Evolutionary conservation across 2,329 filamentous ascomycete genomes (phyloP).

Genomic region (Claviceps purpurea): DNA sequence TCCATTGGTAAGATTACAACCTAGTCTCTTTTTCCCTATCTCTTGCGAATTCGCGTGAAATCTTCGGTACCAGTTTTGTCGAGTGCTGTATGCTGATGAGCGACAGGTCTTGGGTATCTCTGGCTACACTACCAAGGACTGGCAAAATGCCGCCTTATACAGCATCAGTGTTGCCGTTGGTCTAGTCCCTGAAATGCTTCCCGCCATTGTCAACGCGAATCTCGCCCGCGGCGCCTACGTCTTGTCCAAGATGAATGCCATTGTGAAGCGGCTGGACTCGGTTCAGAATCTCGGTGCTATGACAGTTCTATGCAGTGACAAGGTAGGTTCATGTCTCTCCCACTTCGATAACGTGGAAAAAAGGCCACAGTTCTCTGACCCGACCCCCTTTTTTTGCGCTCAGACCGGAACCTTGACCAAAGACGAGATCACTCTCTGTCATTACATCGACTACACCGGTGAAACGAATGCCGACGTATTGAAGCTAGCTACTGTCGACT

Average conservation of each 20-base stretch:
- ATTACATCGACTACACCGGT: conserved; percentile 12
- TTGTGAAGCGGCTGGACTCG: conserved; percentile 21
- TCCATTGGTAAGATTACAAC: conserved; percentile 12
- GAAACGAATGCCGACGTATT: conserved; percentile 10
- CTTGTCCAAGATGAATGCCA: conserved; percentile 20
- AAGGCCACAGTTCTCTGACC: neutral
- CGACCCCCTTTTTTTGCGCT: neutral
- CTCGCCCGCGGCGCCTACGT: conserved; percentile 15
- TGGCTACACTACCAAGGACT: conserved; percentile 13
- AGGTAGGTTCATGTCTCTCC: conserved; percentile 7
- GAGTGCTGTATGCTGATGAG: neutral
- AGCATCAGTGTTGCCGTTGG: conserved; percentile 18
- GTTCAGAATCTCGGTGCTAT: conserved; percentile 18
- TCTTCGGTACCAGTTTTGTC: too few species aligned
- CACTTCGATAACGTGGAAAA: neutral
- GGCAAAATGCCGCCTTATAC: conserved; percentile 15
- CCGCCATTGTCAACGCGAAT: conserved; percentile 18
- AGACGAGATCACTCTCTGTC: conserved; percentile 14
- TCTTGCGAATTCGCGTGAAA: neutral
- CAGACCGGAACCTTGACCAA: conserved; percentile 17
- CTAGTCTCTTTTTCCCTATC: too few species aligned
- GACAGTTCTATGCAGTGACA: conserved; percentile 18
- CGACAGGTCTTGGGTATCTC: conserved; percentile 13
- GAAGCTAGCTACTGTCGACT: conserved; percentile 16
- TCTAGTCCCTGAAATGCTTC: conserved; percentile 17